Conservation (phyloP, 106 monocot genomes). For the Allium fistulosum region DNA sequence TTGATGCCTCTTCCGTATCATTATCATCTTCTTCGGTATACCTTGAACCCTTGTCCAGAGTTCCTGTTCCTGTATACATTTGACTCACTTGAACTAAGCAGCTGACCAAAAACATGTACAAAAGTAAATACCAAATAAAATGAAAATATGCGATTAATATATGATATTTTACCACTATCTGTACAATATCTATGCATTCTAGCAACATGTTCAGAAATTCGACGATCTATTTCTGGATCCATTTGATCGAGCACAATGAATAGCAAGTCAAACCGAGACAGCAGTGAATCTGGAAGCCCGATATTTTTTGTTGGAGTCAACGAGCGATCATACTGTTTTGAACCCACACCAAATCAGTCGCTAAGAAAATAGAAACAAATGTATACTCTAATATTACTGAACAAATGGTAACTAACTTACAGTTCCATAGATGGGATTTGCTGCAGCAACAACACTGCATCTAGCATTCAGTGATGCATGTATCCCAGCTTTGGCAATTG, state of each 20-base stretch:
- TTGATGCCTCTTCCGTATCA: conserved; percentile 47
- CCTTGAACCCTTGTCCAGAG: conserved; percentile 51
- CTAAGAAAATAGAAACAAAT: background rate
- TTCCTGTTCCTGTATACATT: conserved; percentile 28
- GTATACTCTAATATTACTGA: background rate
- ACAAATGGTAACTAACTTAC: conserved; percentile 26
- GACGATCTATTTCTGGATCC: conserved; percentile 93
- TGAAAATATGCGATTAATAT: background rate
- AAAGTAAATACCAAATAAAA: background rate
- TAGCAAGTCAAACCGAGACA: conserved; percentile 95
- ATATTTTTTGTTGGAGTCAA: conserved; percentile 97
- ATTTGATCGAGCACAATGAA: conserved; percentile 99
- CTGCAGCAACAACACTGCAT: conserved; percentile 98
- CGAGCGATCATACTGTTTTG: conserved; percentile 88
- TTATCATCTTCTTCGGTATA: conserved; percentile 88
- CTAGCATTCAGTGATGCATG: conserved; percentile 99
- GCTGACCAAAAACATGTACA: no score
- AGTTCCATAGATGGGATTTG: conserved; percentile 99
- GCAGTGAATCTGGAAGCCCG: conserved; percentile 97
- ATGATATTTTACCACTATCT: conserved; percentile 50
- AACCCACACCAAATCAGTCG: conserved; percentile 8
- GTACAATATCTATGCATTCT: conserved; percentile 96
- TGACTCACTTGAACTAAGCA: background rate
- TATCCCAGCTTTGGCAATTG: conserved; percentile 98
- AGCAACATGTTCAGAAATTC: conserved; percentile 86